Base-by-base conservation (phyloP, 768 basidiomycete species). In the Hericium rajendrae region DNA sequence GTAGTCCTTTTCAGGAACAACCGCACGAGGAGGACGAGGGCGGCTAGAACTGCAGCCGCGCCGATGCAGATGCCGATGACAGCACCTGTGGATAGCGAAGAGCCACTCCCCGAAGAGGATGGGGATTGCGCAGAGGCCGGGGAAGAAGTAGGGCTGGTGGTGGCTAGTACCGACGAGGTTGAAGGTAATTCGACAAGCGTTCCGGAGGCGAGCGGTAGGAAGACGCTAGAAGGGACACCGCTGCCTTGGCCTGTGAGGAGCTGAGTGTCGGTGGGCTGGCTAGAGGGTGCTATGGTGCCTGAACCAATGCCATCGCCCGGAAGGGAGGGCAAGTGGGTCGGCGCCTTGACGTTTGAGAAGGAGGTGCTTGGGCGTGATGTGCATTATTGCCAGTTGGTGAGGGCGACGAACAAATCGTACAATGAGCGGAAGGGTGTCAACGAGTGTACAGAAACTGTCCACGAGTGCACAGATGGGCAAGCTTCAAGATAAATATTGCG, bases 61-160 rank as follows among this genome's bases (percentile, higher is more conserved):
- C 39, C 55, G 51, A 53, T 28, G 39, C 26, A 15, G 56, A 63
- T 63, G 37, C 60, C 62, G 15, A 62, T 10, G 13, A 52, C 32
- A 9, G 57, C 53, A 24, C 62, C 62, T 8, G 62, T 63, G 38
- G 60, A 55, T 3, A 63, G 3, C 13, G 60, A n/a, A n/a, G 59
- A 37, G 10, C 16, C 6, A 26, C 20, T 24, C 22, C 24, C 51
- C 40, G 51, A 26, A 3, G 54, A 41, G 10, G 26, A 10, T 37
- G 51, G 11, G 2, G 43, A 8, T 28, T 40, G 9, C 2, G 26
- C 15, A 10, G 26, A 9, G n/a, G 28, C 11, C 18, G 55, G 32
- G 6, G 41, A 11, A 16, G 38, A 49, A 37, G 46, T 37, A 1
- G 57, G 38, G 8, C 48, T 15, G 10, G 57, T 2, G 32, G 54